Evolutionary conservation across 2,329 filamentous ascomycete genomes (phyloP), one percentile per base, ranked within the genome.

Genomic region (Rhinocladiella similis): DNA sequence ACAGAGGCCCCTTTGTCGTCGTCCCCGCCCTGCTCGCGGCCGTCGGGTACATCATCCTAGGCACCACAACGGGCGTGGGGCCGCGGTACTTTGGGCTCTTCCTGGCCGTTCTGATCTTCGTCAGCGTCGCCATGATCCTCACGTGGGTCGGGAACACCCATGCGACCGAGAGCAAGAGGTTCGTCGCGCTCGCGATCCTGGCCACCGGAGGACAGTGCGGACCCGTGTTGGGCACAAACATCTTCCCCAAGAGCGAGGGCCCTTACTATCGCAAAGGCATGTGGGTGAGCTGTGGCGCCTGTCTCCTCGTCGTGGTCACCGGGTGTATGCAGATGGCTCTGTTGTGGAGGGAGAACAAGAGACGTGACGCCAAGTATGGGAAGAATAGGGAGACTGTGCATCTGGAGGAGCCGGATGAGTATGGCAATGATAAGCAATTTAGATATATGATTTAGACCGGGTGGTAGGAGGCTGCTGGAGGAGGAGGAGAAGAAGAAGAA

Each of bases 161-260:
- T 20, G 55, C 48, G 14, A 63, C 58, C 13, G 63, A 65, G 16
- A 54, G 35, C 33, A 65, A 63, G 48, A 53, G 63, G 9, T 61
- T 56, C 5, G 59, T 51, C 1, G 63, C 42, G 3, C 54, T 63
- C 12, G 56, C 88, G 0, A 78, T 96, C 29, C 72, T 96, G 66
- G 91, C 96, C 70, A 68, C 90, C 29, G 80, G 96, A n/a, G 92
- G 90, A 1, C 90, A 95, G 73, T 87, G 85, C 60, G 90, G 90
- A 0, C 90, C 90, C 1, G 72, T 89, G 3, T 72, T 89, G n/a
- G 87, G 86, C n/a, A 87, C 84, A 6, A 76, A 84, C 20, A 55
- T 61, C 39, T 73, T 73, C 36, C 71, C 71, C 3, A 59, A 66
- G 1, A 65, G 33, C 41, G 69, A 74, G 13, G 64, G 55, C 9